Percentiles rank a stretch among this genome's conserved stretches.
phyloP scores from a whole-genome alignment of 768 basidiomycete genomes.

The Lactarius evosmus region DNA sequence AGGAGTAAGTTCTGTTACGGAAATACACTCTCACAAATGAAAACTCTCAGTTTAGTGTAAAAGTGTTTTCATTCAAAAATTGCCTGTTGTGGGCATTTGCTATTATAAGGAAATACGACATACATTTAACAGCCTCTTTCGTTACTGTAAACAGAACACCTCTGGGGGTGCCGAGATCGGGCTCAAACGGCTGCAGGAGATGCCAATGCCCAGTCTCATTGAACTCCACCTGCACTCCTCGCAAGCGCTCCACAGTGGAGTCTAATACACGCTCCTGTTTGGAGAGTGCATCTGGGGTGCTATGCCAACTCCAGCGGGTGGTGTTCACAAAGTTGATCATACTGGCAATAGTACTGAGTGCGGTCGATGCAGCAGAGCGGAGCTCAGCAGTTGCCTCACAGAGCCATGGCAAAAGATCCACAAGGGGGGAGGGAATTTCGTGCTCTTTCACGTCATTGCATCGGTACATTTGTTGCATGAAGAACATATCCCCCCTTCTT shows the following conservation, averaged over 20 bases:
- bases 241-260: constrained; percentile 30
- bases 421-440: constrained; percentile 33
- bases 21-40: too few relatives aligned
- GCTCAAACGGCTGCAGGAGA: constrained; percentile 44
- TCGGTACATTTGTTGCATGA: constrained; percentile 36
- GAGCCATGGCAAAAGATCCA: constrained; percentile 39
- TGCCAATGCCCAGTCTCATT: constrained; percentile 35
- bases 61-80: too few relatives aligned
- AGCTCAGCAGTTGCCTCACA: constrained; percentile 37
- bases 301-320: constrained; percentile 33
- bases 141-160: too few relatives aligned
- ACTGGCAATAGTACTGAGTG: constrained; percentile 31
- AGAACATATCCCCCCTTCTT: constrained; percentile 36
- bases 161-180: constrained; percentile 35
- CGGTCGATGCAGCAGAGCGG: constrained; percentile 34
- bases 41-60: too few relatives aligned
- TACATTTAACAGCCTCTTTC: too few relatives aligned
- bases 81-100: too few relatives aligned
- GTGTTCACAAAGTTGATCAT: constrained; percentile 37
- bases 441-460: constrained; percentile 33
- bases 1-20: too few relatives aligned
- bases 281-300: constrained; percentile 27
- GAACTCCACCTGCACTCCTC: constrained; percentile 35
- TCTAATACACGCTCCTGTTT: constrained; percentile 31
- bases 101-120: too few relatives aligned